Percentiles rank a stretch among this genome's conserved stretches.
Evolutionary conservation across 306 rosid genomes (phyloP).

Genomic region (Dryas alaskensis): DNA sequence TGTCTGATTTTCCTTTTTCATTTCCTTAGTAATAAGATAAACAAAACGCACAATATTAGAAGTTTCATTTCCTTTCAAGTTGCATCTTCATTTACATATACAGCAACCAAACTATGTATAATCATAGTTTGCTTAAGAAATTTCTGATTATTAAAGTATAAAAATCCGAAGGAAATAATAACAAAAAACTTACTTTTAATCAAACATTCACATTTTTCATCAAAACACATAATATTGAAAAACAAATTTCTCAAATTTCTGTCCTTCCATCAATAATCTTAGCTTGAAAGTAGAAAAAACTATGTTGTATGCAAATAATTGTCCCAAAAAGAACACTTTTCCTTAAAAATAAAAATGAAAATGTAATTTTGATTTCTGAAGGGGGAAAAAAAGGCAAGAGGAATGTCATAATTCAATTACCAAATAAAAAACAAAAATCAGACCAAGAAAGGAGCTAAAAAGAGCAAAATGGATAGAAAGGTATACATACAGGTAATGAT

Average conservation of each 20-base stretch:
- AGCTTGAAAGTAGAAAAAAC: not conserved
- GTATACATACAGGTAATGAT: slow-evolving; percentile 57
- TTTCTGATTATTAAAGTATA: not conserved
- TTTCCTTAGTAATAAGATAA: not conserved
- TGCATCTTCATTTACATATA: not conserved
- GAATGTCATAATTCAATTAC: not conserved
- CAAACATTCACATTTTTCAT: not conserved
- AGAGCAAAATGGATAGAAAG: not conserved
- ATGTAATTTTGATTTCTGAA: not conserved
- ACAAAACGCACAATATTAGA: not conserved
- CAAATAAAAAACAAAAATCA: not conserved
- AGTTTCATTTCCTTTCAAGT: not conserved
- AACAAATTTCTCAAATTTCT: not conserved
- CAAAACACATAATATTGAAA: not conserved
- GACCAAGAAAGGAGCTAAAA: not conserved
- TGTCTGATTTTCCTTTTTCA: not conserved
- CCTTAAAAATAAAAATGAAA: not conserved
- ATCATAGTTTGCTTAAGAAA: not conserved
- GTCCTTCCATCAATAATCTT: not conserved
- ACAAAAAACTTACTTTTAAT: not conserved
- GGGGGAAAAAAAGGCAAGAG: not conserved
- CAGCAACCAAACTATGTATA: not conserved
- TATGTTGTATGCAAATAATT: not conserved
- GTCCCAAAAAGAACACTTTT: not conserved
- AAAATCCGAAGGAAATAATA: not conserved